phyloP scores from a whole-genome alignment of 2,329 filamentous ascomycete genomes.

The Aspergillus glaucus region DNA sequence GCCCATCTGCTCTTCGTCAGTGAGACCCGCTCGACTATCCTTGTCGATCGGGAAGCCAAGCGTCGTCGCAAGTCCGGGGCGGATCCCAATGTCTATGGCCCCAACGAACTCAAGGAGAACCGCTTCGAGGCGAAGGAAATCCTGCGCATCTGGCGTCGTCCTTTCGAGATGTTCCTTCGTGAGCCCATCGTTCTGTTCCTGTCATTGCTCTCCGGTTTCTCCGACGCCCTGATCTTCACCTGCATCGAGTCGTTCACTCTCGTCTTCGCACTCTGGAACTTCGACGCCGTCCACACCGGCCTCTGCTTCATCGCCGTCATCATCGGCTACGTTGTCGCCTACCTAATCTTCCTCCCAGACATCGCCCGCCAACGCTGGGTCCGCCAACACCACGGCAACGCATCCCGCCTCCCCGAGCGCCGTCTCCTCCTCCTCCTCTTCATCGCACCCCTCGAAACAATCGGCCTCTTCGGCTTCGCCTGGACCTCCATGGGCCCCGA shows the following conservation, averaged over 20 bases:
- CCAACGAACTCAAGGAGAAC: slow-evolving; percentile 44
- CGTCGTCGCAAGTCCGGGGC: slow-evolving; percentile 46
- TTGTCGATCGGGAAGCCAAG: slow-evolving; percentile 55
- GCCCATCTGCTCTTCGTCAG: slow-evolving; percentile 54
- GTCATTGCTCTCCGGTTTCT: slow-evolving; percentile 66
- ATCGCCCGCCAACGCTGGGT: slow-evolving; percentile 38
- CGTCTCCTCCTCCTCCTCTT: slow-evolving; percentile 61
- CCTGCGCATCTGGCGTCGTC: slow-evolving; percentile 51
- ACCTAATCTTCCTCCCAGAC: slow-evolving; percentile 47
- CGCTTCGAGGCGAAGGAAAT: slow-evolving; percentile 43
- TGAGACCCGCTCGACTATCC: slow-evolving; percentile 52
- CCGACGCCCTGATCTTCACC: slow-evolving; percentile 70
- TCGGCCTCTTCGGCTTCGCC: slow-evolving; percentile 65
- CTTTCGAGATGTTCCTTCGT: slow-evolving; percentile 66
- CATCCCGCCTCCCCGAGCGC: slow-evolving; percentile 54
- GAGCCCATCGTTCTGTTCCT: slow-evolving; percentile 68
- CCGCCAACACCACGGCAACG: slow-evolving; percentile 38
- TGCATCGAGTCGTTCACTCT: slow-evolving; percentile 65
- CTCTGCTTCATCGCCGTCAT: slow-evolving; percentile 31
- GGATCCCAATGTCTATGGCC: slow-evolving; percentile 60
- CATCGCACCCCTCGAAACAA: slow-evolving; percentile 54
- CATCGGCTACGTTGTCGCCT: slow-evolving; percentile 52
- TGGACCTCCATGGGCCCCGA: slow-evolving; percentile 60
- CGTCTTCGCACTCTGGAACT: slow-evolving; percentile 38
- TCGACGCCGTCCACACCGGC: slow-evolving; percentile 14